Percentiles rank a stretch among this genome's conserved stretches.
Conservation (phyloP, 1,139 yeast species). For the Petasospora fabianii region DNA sequence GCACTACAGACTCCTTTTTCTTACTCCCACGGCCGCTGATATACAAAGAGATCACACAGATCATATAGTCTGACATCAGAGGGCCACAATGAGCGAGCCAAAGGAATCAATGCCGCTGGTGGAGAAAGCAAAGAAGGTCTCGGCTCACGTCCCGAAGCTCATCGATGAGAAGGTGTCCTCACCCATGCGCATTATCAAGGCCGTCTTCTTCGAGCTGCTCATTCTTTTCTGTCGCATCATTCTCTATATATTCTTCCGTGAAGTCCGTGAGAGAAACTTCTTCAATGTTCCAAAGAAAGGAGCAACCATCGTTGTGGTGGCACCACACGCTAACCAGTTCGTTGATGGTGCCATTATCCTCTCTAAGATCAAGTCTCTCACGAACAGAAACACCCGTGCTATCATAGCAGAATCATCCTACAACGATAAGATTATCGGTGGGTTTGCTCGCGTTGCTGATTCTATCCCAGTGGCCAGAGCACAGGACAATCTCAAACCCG, state of each 20-base stretch:
- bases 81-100: background rate
- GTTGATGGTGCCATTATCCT: slow-evolving; percentile 66
- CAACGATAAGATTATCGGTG: slow-evolving; percentile 49
- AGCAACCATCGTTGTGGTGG: slow-evolving; percentile 71
- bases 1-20: too few species aligned
- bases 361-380: slow-evolving; percentile 42
- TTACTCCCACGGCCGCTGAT: too few species aligned
- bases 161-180: slow-evolving; percentile 5
- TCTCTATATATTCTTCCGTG: slow-evolving; percentile 55
- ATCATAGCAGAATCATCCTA: slow-evolving; percentile 66
- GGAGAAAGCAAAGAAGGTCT: slow-evolving; percentile 4
- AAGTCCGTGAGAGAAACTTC: slow-evolving; percentile 65
- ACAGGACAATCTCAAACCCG: slow-evolving; percentile 54
- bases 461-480: slow-evolving; percentile 75
- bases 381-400: slow-evolving; percentile 43
- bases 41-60: too few species aligned
- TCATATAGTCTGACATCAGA: too few species aligned
- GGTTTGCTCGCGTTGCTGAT: slow-evolving; percentile 52
- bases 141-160: slow-evolving; percentile 21
- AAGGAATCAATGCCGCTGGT: background rate
- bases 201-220: slow-evolving; percentile 34
- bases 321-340: slow-evolving; percentile 81
- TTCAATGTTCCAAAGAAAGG: slow-evolving; percentile 62
- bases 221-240: slow-evolving; percentile 34
- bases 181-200: slow-evolving; percentile 10